Base-by-base conservation (phyloP, 345 rosid genomes). In the Abelmoschus esculentus region DNA sequence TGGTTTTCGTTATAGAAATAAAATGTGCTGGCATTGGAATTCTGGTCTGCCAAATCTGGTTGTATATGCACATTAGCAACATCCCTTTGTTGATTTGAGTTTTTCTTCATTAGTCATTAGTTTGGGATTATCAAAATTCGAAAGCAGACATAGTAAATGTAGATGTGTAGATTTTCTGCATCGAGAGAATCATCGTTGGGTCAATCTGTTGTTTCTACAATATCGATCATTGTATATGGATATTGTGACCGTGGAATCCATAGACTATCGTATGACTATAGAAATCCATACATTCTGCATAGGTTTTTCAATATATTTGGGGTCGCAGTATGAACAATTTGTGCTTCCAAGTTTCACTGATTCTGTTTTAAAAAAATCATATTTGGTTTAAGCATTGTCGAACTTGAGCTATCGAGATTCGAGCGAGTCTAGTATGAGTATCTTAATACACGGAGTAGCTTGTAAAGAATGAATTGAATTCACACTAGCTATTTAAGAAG, bases 391-490 rank as follows among this genome's bases (percentile, higher is more conserved):
- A 36, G 40, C 40, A 36, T 36, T 0, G 40, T 22, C 26, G 26
- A 22, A 22, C 26, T 22, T 1, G 26, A 22, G 26, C 26, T 22
- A 22, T 38, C 10, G n/a, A n/a, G n/a, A n/a, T n/a, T n/a, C n/a
- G 42, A 38, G 42, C 10, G 10, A 38, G 42, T 38, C 26, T 22
- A 22, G 26, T 22, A 22, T 22, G 1, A 22, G 26, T 22, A 22
- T 22, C 26, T 22, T 22, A 22, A 22, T 22, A 22, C 26, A 1
- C 26, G 26, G 26, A 22, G 26, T 22, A 22, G 26, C 26, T 22
- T 22, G 26, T 22, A 22, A 22, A 22, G 26, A 22, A 42, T 32
- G 18, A 73, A 70, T 69, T 59, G 75, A 69, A 29, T 59, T 29
- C 4, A 59, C 10, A 13, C 40, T 59, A 29, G 14, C 15, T 26